Percentiles rank a stretch among this genome's conserved stretches.
Conservation (phyloP, 176 grass and related monocot genomes). For the Carex pumila region DNA sequence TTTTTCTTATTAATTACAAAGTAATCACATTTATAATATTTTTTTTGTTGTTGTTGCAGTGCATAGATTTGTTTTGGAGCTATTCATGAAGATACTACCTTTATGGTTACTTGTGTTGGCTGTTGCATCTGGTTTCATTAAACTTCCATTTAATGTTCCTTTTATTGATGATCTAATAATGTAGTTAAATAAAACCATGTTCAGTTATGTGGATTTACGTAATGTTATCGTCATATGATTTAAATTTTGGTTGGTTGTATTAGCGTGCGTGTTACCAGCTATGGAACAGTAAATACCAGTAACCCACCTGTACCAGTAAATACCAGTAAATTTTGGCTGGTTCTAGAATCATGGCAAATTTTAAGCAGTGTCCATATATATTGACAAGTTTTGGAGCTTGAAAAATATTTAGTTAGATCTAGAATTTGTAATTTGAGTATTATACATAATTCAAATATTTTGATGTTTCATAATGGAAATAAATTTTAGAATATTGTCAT, state of each 20-base stretch:
- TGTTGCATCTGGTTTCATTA: conserved; percentile 58
- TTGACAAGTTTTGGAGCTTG: no score
- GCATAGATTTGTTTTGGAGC: conserved; percentile 49
- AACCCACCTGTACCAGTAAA: background rate
- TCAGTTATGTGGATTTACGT: background rate
- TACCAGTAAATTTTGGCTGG: background rate
- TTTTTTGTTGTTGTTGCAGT: conserved; percentile 34
- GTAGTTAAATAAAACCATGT: conserved; percentile 19
- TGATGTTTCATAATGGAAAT: no score
- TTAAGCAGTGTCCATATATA: no score
- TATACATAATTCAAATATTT: no score
- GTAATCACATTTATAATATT: background rate
- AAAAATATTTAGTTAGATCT: no score
- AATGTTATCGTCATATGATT: background rate
- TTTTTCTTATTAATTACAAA: no score
- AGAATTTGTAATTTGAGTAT: no score
- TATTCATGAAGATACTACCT: conserved; percentile 71
- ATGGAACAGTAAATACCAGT: background rate
- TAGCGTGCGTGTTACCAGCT: background rate
- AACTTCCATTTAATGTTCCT: conserved; percentile 76
- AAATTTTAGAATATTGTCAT: no score
- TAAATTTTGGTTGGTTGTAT: background rate
- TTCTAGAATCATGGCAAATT: background rate
- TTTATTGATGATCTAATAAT: conserved; percentile 57
- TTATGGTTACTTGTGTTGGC: conserved; percentile 56